Percentiles rank a stretch among this genome's conserved stretches.
phyloP scores from a whole-genome alignment of 1,284 basidiomycete genomes.

The Ceratobasidium sp. region DNA sequence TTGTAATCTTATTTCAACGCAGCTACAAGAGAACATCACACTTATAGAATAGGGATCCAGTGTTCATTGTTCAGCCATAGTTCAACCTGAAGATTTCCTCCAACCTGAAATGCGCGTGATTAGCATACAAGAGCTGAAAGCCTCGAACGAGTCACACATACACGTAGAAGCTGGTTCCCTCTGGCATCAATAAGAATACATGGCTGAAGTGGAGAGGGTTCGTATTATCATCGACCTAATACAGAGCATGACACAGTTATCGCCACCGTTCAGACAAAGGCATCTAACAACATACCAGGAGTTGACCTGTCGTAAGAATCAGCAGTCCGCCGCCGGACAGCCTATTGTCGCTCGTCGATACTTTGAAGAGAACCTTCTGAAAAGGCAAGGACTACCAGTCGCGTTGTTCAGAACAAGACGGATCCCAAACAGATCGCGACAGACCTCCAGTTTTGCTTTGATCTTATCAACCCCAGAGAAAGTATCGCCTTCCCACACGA shows the following conservation, averaged over 20 bases:
- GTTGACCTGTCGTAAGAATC: slow-evolving; percentile 86
- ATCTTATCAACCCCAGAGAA: slow-evolving; percentile 69
- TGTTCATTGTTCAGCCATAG: slow-evolving; percentile 54
- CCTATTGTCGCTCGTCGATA: slow-evolving; percentile 88
- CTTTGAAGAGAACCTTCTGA: slow-evolving; percentile 78
- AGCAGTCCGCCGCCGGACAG: slow-evolving; percentile 75
- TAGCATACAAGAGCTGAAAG: slow-evolving; percentile 17
- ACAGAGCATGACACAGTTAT: slow-evolving; percentile 10
- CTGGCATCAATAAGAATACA: slow-evolving; percentile 87
- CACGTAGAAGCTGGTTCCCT: slow-evolving; percentile 84
- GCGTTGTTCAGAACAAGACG: neutral
- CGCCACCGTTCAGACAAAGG: slow-evolving; percentile 18
- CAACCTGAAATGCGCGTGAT: slow-evolving; percentile 56
- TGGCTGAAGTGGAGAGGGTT: slow-evolving; percentile 90
- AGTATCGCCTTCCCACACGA: slow-evolving; percentile 81
- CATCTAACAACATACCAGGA: slow-evolving; percentile 62
- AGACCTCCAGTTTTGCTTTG: slow-evolving; percentile 80
- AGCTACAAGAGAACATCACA: slow-evolving; percentile 14
- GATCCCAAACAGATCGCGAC: slow-evolving; percentile 46
- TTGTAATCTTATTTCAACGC: slow-evolving; percentile 20
- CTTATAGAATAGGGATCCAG: slow-evolving; percentile 2
- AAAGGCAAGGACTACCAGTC: slow-evolving; percentile 76
- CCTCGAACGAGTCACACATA: slow-evolving; percentile 56
- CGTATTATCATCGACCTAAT: slow-evolving; percentile 75
- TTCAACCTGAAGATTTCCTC: slow-evolving; percentile 93